Evolutionary conservation across 257 asterid genomes (phyloP).

Genomic region (Solanum bukasovii): DNA sequence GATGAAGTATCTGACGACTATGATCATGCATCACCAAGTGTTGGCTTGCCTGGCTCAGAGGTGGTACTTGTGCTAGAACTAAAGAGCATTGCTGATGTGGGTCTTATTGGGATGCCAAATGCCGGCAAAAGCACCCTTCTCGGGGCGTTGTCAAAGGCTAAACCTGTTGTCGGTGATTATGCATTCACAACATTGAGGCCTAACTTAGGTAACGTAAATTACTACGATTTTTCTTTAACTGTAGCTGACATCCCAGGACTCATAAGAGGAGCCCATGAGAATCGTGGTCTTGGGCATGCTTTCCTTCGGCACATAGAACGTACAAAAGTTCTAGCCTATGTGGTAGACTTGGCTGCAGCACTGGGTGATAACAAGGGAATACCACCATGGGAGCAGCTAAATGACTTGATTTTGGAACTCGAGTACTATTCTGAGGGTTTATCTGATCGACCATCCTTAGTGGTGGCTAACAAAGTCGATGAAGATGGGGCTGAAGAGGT

Average conservation of each 20-base stretch:
- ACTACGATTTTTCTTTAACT: slow-evolving; percentile 61
- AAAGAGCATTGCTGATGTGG: slow-evolving; percentile 90
- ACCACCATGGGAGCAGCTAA: slow-evolving; percentile 84
- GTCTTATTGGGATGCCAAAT: slow-evolving; percentile 93
- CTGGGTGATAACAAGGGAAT: slow-evolving; percentile 55
- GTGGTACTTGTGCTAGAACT: slow-evolving; percentile 63
- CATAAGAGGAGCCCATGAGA: slow-evolving; percentile 78
- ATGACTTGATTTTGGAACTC: slow-evolving; percentile 61
- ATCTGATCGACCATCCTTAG: slow-evolving; percentile 52
- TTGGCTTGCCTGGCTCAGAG: slow-evolving; percentile 67
- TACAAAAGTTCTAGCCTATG: slow-evolving; percentile 77
- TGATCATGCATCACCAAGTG: slow-evolving; percentile 1
- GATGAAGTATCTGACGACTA: slow-evolving; percentile 23
- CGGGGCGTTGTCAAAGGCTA: slow-evolving; percentile 83
- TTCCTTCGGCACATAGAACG: slow-evolving; percentile 86
- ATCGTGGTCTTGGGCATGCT: slow-evolving; percentile 91
- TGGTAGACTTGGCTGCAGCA: slow-evolving; percentile 64
- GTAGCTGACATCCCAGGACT: slow-evolving; percentile 95
- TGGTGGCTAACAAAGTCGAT: slow-evolving; percentile 84
- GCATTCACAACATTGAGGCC: slow-evolving; percentile 97
- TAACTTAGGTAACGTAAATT: slow-evolving; percentile 63
- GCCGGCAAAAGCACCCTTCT: slow-evolving; percentile 97
- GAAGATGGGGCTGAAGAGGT: slow-evolving; percentile 72
- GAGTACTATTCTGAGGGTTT: slow-evolving; percentile 65
- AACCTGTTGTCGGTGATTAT: slow-evolving; percentile 71